Conservation (phyloP, 129 eudicot genomes). For the Gnaphalium uliginosum region DNA sequence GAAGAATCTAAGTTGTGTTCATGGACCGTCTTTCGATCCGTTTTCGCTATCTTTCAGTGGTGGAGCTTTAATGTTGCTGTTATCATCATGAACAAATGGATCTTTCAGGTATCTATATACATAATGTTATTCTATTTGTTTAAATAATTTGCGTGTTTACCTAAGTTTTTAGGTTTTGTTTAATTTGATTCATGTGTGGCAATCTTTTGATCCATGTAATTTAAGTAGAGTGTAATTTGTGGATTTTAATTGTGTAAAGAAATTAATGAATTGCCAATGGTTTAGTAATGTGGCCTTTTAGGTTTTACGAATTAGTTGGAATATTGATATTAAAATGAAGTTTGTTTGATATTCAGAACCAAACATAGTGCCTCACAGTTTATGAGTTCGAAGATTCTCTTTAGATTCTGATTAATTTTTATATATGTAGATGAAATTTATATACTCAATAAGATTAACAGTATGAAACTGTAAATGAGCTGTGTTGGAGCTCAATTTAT, state of each 20-base stretch:
- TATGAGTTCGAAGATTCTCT: background rate
- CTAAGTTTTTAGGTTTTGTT: constrained; percentile 1
- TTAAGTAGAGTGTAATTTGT: background rate
- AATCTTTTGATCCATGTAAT: background rate
- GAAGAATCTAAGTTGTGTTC: constrained; percentile 69
- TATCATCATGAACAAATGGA: constrained; percentile 99
- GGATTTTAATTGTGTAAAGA: background rate
- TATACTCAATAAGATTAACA: background rate
- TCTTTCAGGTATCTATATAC: constrained; percentile 71
- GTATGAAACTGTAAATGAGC: constrained; percentile 1
- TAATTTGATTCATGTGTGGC: background rate
- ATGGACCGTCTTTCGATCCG: constrained; percentile 81
- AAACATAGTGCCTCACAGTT: background rate
- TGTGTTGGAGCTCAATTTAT: background rate
- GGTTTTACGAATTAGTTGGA: background rate
- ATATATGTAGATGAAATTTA: background rate
- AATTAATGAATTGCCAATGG: background rate
- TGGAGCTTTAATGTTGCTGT: constrained; percentile 98
- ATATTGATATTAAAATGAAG: background rate
- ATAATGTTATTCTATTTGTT: background rate
- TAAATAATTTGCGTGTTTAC: background rate
- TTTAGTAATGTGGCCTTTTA: background rate
- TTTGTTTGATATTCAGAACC: background rate
- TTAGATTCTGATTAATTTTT: background rate
- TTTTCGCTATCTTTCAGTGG: constrained; percentile 89